phyloP scores from a whole-genome alignment of 139 green algal species.

The Monoraphidium neglectum region DNA sequence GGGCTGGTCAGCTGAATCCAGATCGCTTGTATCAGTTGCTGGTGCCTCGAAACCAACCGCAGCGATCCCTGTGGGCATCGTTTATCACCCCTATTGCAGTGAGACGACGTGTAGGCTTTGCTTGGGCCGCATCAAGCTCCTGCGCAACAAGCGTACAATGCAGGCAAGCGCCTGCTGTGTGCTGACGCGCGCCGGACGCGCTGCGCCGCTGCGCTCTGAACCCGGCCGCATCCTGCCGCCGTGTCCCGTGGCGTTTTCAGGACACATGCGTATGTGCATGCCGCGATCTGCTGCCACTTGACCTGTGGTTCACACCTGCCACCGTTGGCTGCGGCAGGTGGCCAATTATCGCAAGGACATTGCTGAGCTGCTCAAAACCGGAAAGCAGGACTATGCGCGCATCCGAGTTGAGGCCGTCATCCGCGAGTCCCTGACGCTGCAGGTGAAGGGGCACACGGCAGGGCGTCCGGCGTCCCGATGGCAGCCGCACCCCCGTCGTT shows the following conservation, averaged over 20 bases:
- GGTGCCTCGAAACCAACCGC: too few relatives aligned
- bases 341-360: slow-evolving; percentile 72
- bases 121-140: slow-evolving; percentile 66
- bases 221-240: not conserved
- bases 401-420: slow-evolving; percentile 92
- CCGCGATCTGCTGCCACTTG: not conserved
- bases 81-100: too few relatives aligned
- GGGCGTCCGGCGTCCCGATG: too few relatives aligned
- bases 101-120: slow-evolving; percentile 71
- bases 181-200: not conserved
- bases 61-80: too few relatives aligned
- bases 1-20: too few relatives aligned
- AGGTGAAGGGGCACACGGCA: slow-evolving; percentile 33
- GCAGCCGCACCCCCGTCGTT: too few relatives aligned
- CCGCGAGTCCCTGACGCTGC: slow-evolving; percentile 67
- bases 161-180: not conserved
- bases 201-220: not conserved
- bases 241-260: not conserved
- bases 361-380: slow-evolving; percentile 66
- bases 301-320: too few relatives aligned
- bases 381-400: slow-evolving; percentile 78
- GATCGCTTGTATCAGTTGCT: too few relatives aligned
- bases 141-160: slow-evolving; percentile 70
- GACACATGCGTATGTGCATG: not conserved
- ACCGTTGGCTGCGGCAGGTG: slow-evolving; percentile 59